Evolutionary conservation across 352 stramenopile genomes (phyloP), one percentile per base, ranked within the genome.

Genomic region (Pythium myriotylum): DNA sequence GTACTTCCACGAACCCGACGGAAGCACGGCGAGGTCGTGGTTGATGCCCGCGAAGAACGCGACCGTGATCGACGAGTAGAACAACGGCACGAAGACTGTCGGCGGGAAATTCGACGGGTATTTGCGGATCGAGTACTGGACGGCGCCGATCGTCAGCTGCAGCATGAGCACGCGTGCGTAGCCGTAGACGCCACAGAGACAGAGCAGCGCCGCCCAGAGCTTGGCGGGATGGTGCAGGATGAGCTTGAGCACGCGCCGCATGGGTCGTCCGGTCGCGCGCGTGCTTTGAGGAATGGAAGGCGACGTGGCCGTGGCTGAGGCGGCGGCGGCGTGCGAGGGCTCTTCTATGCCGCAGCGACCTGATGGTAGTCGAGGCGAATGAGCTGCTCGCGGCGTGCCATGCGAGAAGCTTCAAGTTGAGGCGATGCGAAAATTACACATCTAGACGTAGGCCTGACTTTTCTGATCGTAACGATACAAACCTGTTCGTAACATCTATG

Each of bases 161-260:
- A 86, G 50, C 49, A 72, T 64, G 56, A 92, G 61, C n/a, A 94
- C 73, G 46, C 79, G 76, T 42, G 82, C 78, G 58, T 86, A 94
- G 26, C 70, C 80, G 67, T 90, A 92, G 65, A 88, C 77, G 41
- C 72, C 54, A 54, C 76, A 78, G 23, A 89, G 65, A 17, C 79
- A 41, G n/a, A 88, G 54, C 33, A 94, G 68, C 35, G 59, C 67
- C 13, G 66, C 54, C 43, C 64, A 75, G 29, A 92, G 65, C 54
- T 86, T 79, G 26, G 66, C 63, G 23, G 84, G 82, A 40, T 90
- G 81, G 59, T 89, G 77, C 45, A 86, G 70, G 22, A 89, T 66
- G 23, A 79, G 48, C 58, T 89, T 87, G 72, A 88, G 69, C 54
- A 83, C 29, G 10, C 39, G 54, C 9, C 59, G 70, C 54, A 77